Base-by-base conservation (phyloP, 805 yeast genomes). In the Groenewaldozyma salmanticensis region DNA sequence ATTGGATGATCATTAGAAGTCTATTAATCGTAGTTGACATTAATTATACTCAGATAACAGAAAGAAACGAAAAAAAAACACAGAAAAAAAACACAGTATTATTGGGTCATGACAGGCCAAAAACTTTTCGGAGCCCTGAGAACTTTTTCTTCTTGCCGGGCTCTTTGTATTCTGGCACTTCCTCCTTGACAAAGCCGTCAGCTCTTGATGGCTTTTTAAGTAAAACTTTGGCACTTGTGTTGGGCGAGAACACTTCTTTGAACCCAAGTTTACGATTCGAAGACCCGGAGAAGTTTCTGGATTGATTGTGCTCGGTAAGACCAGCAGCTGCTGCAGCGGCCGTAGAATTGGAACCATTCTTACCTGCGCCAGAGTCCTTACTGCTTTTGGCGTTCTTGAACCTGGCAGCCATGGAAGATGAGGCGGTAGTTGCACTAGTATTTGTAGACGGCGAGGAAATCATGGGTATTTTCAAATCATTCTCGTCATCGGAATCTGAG, bases 171-270 rank as follows among this genome's bases (percentile, higher is more conserved):
- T 27, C 27, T 11, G 33, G 27, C n/a, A n/a, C 31, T 34, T 24
- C 15, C 37, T 11, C 13, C 19, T n/a, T n/a, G 6, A 7, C 6
- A 15, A 21, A 18, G n/a, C 18, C n/a, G n/a, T 6, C 6, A 31
- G 17, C n/a, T 31, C 18, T 31, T 13, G 34, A 31, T 7, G 16
- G 22, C 32, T 42, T 43, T 33, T 49, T 47, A 29, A 56, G 43
- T 19, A 55, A 43, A 29, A 49, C 44, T 41, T 48, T 52, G 33
- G 57, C 60, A 17, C 52, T 50, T 11, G 51, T 48, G 31, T 42
- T 45, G 2, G 61, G 62, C n/a, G 59, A 53, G 44, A 57, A 57
- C 35, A 57, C 51, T 11, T 46, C 44, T 31, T 49, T 49, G 13
- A 56, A 35, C 17, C 43, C 37, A 21, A 46, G 29, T 27, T 42